These are phyloP conservation scores for Coemansia sp. DNA, from an alignment of 192 early-diverging fungal species.

Conservation along the genomic window DNA sequence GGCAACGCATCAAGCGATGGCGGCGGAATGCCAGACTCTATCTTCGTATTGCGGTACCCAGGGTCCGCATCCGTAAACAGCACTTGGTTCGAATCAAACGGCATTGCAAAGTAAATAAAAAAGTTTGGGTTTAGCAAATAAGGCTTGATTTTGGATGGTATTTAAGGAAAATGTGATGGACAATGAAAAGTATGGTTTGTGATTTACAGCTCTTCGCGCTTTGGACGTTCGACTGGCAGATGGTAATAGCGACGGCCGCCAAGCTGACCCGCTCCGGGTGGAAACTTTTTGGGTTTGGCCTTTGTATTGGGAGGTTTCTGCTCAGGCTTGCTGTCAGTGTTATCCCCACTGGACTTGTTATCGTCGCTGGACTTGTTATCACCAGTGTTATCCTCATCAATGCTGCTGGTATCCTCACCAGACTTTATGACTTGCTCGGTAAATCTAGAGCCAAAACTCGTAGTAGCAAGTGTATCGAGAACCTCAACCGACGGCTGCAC, in stretches of 20 bases:
- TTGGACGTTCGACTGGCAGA: constrained; percentile 19
- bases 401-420: too few relatives aligned
- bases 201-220: constrained; percentile 17
- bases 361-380: not conserved
- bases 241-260: not conserved
- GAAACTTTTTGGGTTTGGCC: not conserved
- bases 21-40: constrained; percentile 24
- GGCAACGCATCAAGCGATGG: constrained; percentile 28
- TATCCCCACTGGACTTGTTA: too few relatives aligned
- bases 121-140: not conserved
- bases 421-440: too few relatives aligned
- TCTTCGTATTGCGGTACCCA: constrained; percentile 19
- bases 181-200: constrained; percentile 3
- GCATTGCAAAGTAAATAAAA: constrained; percentile 3
- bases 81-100: constrained; percentile 11
- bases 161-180: not conserved
- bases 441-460: not conserved
- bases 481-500: not conserved
- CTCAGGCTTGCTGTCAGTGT: not conserved
- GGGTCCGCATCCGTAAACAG: constrained; percentile 41
- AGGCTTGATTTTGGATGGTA: not conserved
- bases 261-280: not conserved
- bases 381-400: not conserved
- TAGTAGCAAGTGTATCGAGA: constrained; percentile 15
- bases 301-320: not conserved